Conservation (phyloP, 1,284 basidiomycete species). For the Microbotryomycetes sp. region DNA sequence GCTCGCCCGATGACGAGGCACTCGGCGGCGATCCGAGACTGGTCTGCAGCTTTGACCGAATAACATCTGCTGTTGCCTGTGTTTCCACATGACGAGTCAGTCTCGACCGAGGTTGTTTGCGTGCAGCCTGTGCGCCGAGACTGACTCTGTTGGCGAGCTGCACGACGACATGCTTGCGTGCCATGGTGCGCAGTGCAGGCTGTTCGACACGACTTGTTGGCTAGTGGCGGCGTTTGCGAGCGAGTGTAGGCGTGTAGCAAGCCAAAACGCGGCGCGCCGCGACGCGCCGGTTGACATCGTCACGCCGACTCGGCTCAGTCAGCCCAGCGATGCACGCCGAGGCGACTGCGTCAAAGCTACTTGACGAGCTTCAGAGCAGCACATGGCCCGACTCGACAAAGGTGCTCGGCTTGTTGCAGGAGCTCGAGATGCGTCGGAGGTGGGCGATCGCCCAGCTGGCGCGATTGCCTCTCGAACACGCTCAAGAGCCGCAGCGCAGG, state of each 20-base stretch:
- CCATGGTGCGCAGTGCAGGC: too few species aligned
- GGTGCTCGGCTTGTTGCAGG: background rate
- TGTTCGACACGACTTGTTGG: too few species aligned
- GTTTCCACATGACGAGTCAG: too few species aligned
- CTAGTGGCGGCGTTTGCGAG: too few species aligned
- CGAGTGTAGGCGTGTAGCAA: background rate
- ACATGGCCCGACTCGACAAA: background rate
- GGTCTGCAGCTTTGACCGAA: background rate
- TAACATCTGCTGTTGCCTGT: background rate
- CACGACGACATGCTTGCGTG: background rate
- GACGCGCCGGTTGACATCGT: background rate
- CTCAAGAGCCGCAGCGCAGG: background rate
- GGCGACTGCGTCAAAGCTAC: background rate
- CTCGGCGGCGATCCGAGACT: too few species aligned
- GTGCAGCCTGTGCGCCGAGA: background rate
- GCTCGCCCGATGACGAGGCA: too few species aligned
- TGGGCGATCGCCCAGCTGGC: background rate
- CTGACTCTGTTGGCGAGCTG: background rate
- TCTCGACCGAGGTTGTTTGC: background rate
- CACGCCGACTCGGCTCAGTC: background rate
- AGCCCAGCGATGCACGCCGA: background rate
- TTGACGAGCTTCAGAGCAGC: background rate
- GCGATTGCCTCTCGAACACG: background rate
- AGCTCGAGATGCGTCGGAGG: background rate
- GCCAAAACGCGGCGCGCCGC: background rate